Conservation (phyloP, 441 rosid genomes). For the Populus hybrid region DNA sequence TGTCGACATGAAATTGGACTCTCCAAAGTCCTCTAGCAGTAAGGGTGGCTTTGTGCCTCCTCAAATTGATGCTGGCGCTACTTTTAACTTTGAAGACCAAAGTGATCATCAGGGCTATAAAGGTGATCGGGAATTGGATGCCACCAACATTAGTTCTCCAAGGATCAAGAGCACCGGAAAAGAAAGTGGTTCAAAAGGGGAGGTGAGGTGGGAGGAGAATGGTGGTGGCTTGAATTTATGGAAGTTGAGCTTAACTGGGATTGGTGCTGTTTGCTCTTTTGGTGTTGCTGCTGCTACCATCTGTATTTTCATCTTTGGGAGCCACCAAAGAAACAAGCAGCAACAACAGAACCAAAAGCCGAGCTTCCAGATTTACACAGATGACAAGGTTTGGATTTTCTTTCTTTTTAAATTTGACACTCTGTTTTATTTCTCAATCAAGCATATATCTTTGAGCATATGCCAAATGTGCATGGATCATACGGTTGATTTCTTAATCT, state of each 20-base stretch:
- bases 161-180: conserved; percentile 25
- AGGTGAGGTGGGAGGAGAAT: conserved; percentile 40
- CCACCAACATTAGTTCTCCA: conserved; percentile 32
- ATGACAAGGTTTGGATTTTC: conserved; percentile 58
- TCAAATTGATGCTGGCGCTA: conserved; percentile 38
- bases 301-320: conserved; percentile 62
- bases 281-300: conserved; percentile 84
- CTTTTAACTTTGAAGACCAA: conserved; percentile 35
- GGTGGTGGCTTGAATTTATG: conserved; percentile 53
- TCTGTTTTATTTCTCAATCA: not conserved
- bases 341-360: conserved; percentile 47
- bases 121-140: conserved; percentile 26
- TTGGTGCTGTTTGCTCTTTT: conserved; percentile 88
- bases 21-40: conserved; percentile 46
- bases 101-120: conserved; percentile 10
- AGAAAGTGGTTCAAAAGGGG: conserved; percentile 15
- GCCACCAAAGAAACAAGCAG: conserved; percentile 45
- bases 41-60: conserved; percentile 21
- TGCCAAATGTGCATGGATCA: not conserved
- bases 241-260: conserved; percentile 77
- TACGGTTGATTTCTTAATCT: not conserved
- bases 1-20: conserved; percentile 92
- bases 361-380: conserved; percentile 62
- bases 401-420: not conserved
- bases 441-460: not conserved